Percentiles rank a stretch among this genome's conserved stretches.
Conservation (phyloP, 2,329 filamentous ascomycete genomes). For the Colletotrichum echinochloae region DNA sequence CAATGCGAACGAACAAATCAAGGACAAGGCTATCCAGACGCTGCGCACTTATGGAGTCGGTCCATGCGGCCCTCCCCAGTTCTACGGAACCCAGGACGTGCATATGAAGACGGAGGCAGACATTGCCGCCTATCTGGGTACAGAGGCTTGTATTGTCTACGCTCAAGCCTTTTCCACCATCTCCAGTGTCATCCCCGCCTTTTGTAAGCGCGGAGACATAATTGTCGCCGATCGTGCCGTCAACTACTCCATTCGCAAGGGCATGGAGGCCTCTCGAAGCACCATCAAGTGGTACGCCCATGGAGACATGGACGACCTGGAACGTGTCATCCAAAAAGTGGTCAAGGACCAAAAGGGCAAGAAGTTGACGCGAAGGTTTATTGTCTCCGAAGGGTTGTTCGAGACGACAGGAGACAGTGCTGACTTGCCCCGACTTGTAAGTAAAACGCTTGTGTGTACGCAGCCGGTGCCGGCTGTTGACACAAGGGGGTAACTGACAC, state of each 20-base stretch:
- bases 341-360: constrained; percentile 89
- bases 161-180: constrained; percentile 97
- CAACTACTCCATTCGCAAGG: constrained; percentile 94
- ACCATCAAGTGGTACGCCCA: constrained; percentile 95
- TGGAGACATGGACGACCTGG: constrained; percentile 94
- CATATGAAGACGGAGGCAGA: constrained; percentile 97
- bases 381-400: constrained; percentile 95
- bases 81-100: constrained; percentile 98
- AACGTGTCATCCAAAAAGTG: constrained; percentile 85
- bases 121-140: constrained; percentile 89
- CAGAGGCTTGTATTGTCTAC: constrained; percentile 92
- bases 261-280: constrained; percentile 91
- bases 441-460: constrained; percentile 45
- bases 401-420: constrained; percentile 89
- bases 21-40: constrained; percentile 94
- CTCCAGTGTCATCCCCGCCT: constrained; percentile 95
- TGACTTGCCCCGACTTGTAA: constrained; percentile 85
- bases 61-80: constrained; percentile 95
- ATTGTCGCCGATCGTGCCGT: constrained; percentile 95
- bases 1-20: constrained; percentile 89
- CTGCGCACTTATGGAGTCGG: constrained; percentile 96
- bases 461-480: constrained; percentile 8
- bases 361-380: constrained; percentile 90
- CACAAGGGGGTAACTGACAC: constrained; percentile 22
- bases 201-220: constrained; percentile 96